Conservation (phyloP, 2,329 filamentous ascomycete species). For the Ophiocordyceps camponoti-leonardi region DNA sequence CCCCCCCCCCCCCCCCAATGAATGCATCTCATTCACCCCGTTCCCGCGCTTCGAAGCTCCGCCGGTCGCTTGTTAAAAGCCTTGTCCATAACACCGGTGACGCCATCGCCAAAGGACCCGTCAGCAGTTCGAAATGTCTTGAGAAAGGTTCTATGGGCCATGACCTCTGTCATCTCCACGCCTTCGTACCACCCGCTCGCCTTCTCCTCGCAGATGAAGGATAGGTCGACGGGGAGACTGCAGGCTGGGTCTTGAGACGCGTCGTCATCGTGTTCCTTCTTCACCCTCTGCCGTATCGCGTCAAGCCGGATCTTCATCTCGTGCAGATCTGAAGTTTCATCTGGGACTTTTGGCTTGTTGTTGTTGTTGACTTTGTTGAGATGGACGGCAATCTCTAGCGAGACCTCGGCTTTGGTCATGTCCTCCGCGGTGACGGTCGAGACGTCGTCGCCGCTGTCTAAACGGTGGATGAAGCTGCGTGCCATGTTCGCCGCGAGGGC, state of each 20-base stretch:
- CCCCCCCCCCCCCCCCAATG: too few relatives aligned
- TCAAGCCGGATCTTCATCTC: background rate
- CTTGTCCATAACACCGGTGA: background rate
- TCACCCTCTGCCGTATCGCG: background rate
- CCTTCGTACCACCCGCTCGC: background rate
- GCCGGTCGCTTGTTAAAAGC: background rate
- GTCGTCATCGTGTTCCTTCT: background rate
- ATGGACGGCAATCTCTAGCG: background rate
- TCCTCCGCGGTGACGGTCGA: background rate
- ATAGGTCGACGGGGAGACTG: background rate
- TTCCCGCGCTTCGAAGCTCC: background rate
- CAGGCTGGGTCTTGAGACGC: background rate
- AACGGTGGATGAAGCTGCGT: background rate
- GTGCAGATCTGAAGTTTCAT: background rate
- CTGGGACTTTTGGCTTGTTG: background rate
- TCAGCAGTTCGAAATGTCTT: background rate
- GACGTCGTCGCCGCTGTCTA: background rate
- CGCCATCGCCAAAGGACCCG: background rate
- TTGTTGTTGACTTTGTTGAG: background rate
- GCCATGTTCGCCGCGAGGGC: background rate
- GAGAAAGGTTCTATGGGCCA: background rate
- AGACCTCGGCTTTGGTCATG: background rate
- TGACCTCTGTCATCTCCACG: background rate
- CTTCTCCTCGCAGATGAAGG: background rate
- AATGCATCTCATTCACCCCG: too few relatives aligned